phyloP scores from a whole-genome alignment of 2,329 filamentous ascomycete genomes.

The Talaromyces atroroseus region DNA sequence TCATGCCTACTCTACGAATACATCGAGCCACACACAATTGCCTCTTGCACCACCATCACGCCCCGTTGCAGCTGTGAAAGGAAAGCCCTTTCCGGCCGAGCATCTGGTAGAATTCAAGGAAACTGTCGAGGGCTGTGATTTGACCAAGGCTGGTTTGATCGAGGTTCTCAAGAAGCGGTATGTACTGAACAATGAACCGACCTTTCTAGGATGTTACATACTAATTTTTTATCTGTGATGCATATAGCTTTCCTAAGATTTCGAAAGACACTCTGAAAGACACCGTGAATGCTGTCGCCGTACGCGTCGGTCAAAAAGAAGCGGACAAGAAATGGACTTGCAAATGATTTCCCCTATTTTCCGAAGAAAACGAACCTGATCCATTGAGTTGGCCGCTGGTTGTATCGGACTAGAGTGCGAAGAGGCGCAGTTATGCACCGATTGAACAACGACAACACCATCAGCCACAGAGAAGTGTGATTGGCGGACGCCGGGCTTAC shows the following conservation, averaged over 20 bases:
- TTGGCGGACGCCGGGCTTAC: not conserved
- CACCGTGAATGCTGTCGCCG: conserved; percentile 62
- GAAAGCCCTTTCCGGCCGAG: conserved; percentile 51
- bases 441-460: not conserved
- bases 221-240: not conserved
- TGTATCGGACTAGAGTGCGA: not conserved
- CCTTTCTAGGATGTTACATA: conserved; percentile 13
- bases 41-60: not conserved
- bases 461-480: not conserved
- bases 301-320: conserved; percentile 56
- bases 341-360: conserved; percentile 24
- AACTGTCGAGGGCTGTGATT: conserved; percentile 62
- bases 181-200: not conserved
- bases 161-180: conserved; percentile 68
- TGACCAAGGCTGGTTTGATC: conserved; percentile 68
- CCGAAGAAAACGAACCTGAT: not conserved
- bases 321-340: conserved; percentile 62
- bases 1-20: conserved; percentile 10
- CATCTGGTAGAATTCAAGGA: conserved; percentile 63
- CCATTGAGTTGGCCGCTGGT: not conserved
- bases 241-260: conserved; percentile 58
- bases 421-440: not conserved
- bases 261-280: conserved; percentile 66
- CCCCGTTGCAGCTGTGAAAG: not conserved
- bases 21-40: conserved; percentile 15